Evolutionary conservation across 768 basidiomycete species (phyloP), one percentile per base, ranked within the genome.

Genomic region (Multifurca ochricompacta): DNA sequence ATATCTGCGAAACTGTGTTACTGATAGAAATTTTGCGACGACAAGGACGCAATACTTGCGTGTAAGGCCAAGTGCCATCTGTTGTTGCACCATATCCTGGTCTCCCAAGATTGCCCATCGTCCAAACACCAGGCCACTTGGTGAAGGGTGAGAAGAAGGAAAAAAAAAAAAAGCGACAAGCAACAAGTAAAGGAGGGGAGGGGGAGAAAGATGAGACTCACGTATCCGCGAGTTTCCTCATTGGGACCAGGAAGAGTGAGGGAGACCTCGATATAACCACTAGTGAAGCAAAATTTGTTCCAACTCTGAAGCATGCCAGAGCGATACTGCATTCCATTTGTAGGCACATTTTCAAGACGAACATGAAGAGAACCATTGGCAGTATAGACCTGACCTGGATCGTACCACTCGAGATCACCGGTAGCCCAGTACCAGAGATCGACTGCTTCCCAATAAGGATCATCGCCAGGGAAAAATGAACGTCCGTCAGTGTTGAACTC

Each of bases 221-320:
- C 74, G 62, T 74, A 76, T 27, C 77, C 78, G 48, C 57, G 54
- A 3, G 81, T 75, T 42, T 70, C 63, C n/a, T 76, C 73, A 58
- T 79, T 71, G 5, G 79, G 74, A 0, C 84, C 85, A 0, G 85
- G 84, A 4, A 87, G 69, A 0, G 73, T 72, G 8, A 82, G 71
- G 3, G 72, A 65, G 16, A 85, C 80, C 71, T 91, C 91, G 56
- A 92, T 78, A 68, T 77, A 77, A 4, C 89, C 89, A 25, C 77
- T 78, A 27, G 85, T 81, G 64, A 90, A 91, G 68, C 87, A 92
- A 64, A 92, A 83, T 73, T 92, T 90, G 69, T 92, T 92, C 90
- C 91, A 93, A 36, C 79, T 80, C 70, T 91, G 88, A 3, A 93
- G 71, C 87, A 91, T 90, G 4, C 83, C 89, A 64, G 73, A 81